A percentile compares a stretch with the other conserved stretches of the same genome.
These are phyloP conservation scores for Pholiota conissans DNA, from an alignment of 768 basidiomycete genomes.

Conservation along the genomic window DNA sequence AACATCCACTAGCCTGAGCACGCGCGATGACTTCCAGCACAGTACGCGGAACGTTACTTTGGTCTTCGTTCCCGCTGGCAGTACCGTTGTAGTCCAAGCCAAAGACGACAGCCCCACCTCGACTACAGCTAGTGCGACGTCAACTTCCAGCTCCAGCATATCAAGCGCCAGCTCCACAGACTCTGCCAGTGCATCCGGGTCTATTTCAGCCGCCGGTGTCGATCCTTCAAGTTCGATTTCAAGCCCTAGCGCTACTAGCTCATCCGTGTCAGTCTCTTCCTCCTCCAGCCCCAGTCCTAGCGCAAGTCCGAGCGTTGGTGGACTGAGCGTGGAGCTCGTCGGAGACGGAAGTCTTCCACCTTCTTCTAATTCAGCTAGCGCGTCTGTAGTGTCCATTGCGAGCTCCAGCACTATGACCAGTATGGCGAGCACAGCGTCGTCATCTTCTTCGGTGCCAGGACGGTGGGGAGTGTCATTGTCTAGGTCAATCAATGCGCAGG, in stretches of 20 bases:
- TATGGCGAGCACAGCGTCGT: neutral
- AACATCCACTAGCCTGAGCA: conserved; percentile 19
- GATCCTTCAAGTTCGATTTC: neutral
- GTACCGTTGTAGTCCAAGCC: conserved; percentile 22
- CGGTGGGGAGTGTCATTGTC: conserved; percentile 6
- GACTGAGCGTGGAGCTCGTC: conserved; percentile 22
- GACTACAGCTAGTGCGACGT: conserved; percentile 9
- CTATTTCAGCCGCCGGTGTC: conserved; percentile 6
- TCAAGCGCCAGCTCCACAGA: conserved; percentile 28
- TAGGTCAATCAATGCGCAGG: conserved; percentile 29
- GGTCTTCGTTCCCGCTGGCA: conserved; percentile 46
- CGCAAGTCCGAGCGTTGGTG: conserved; percentile 13
- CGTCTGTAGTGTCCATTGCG: conserved; percentile 5
- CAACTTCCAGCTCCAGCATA: conserved; percentile 24
- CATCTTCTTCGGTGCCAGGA: conserved; percentile 6
- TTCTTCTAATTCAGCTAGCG: conserved; percentile 8
- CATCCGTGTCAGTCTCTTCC: neutral
- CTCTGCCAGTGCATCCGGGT: conserved; percentile 27
- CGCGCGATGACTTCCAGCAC: conserved; percentile 20
- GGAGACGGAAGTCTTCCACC: conserved; percentile 10
- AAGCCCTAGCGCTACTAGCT: neutral
- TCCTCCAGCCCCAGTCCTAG: conserved; percentile 11
- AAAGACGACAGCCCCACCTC: too few relatives aligned
- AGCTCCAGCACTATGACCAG: conserved; percentile 11
- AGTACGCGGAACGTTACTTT: conserved; percentile 48